A percentile compares a stretch with the other conserved stretches of the same genome.
These are phyloP conservation scores for Mycena filopes DNA, from an alignment of 768 basidiomycete species.

Conservation along the genomic window DNA sequence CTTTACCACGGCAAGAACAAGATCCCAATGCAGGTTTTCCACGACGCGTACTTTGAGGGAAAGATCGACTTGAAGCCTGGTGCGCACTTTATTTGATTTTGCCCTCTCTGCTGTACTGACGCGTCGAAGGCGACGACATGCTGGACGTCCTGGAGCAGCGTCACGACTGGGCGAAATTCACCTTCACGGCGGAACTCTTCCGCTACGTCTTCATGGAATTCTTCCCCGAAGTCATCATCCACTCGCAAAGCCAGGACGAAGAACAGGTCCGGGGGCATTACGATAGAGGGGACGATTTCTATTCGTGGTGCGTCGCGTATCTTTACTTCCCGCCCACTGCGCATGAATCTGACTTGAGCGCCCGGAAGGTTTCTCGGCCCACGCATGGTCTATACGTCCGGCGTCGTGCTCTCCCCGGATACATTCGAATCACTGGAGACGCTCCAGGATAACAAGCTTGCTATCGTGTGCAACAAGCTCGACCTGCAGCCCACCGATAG, in stretches of 20 bases:
- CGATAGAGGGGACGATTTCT: constrained; percentile 97
- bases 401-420: constrained; percentile 79
- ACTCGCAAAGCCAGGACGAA: constrained; percentile 92
- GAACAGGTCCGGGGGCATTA: constrained; percentile 97
- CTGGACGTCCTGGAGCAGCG: constrained; percentile 93
- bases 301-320: constrained; percentile 70
- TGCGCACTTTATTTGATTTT: constrained; percentile 45
- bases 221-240: constrained; percentile 91
- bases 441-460: constrained; percentile 98
- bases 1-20: constrained; percentile 87
- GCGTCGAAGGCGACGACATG: constrained; percentile 85
- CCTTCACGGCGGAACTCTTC: constrained; percentile 90
- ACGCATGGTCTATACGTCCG: constrained; percentile 98
- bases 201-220: constrained; percentile 91
- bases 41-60: constrained; percentile 96
- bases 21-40: constrained; percentile 97
- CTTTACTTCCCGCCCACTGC: neutral
- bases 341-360: constrained; percentile 3
- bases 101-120: constrained; percentile 6
- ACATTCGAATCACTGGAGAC: constrained; percentile 87
- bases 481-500: constrained; percentile 86
- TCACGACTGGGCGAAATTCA: constrained; percentile 95
- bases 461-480: constrained; percentile 94
- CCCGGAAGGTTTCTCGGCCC: constrained; percentile 86
- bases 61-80: constrained; percentile 98